Evolutionary conservation across 495 filamentous ascomycete species (phyloP), one percentile per base, ranked within the genome.

Genomic region (Penicillium nucicola): DNA sequence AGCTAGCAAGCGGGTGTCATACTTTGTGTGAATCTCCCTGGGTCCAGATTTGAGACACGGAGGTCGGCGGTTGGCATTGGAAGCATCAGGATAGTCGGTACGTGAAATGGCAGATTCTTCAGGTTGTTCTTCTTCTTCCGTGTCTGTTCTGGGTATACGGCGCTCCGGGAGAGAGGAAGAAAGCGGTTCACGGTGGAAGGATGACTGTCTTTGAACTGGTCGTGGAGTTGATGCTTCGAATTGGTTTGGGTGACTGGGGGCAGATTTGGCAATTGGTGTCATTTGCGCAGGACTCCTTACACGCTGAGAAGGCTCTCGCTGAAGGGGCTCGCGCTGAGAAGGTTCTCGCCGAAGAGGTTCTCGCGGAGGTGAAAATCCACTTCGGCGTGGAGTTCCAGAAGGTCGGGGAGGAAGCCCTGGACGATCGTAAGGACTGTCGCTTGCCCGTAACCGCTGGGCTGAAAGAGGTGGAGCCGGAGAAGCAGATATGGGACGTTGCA

Each of bases 1-100:
- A 51, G 90, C 92, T 62, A 96, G 83, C 28, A 91, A 71, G 14
- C 87, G 83, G 7, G 89, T 88, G 54, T 97, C 92, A 58, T 89
- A 83, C 52, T 87, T 86, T 1, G 88, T 92, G n/a, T 72, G 64
- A 43, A 98, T 96, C 52, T 92, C 85, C 15, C 71, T 77, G 1
- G 79, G 80, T 0, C 88, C 86, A 19, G 82, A 74, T 61, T 80
- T 84, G 53, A 87, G 82, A 50, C 79, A 75, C 0, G 93, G 95
- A 35, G 88, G 87, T 23, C 92, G 83, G 34, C 93, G 80, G 60
- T 96, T 97, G 1, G 90, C 83, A 55, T 83, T 80, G 1, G 91
- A 92, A 0, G 88, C 74, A 69, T 97, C 92, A 10, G 93, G 92
- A 65, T 86, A 96, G 45, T 89, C 85, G 1, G 66, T 70, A 14